A percentile compares a stretch with the other conserved stretches of the same genome.
These are phyloP conservation scores for Fusarium sterilihyphosum DNA, from an alignment of 2,329 filamentous ascomycete genomes.

Conservation along the genomic window DNA sequence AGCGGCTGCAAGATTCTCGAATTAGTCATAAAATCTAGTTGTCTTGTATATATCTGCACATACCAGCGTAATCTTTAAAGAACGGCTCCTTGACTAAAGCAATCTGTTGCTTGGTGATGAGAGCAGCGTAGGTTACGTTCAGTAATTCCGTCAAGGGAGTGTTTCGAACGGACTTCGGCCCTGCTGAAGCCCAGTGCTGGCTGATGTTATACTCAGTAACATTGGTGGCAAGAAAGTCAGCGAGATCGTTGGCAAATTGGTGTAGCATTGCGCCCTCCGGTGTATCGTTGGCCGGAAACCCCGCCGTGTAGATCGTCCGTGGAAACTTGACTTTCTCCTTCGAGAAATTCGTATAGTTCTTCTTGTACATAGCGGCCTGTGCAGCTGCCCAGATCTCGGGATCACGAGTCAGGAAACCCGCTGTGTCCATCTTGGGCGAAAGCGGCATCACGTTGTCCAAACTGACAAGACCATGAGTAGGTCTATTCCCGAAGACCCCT, in stretches of 20 bases:
- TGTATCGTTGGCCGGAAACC: background rate
- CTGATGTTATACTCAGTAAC: background rate
- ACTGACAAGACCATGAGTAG: slow-evolving; percentile 49
- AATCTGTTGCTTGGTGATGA: background rate
- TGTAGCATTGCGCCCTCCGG: background rate
- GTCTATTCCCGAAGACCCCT: slow-evolving; percentile 58
- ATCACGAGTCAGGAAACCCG: background rate
- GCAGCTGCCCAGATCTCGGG: background rate
- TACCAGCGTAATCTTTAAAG: background rate
- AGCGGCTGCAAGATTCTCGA: background rate
- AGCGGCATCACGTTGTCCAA: slow-evolving; percentile 32
- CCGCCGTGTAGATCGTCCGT: background rate
- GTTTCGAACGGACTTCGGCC: background rate
- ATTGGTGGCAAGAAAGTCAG: background rate
- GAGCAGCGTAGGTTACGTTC: background rate
- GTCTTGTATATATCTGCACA: background rate
- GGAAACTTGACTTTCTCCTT: background rate
- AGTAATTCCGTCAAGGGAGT: background rate
- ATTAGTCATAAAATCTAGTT: background rate
- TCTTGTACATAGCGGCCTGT: background rate
- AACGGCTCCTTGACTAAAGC: background rate
- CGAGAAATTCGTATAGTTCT: background rate
- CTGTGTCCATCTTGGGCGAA: background rate
- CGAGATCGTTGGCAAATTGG: background rate
- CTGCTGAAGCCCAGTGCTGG: background rate